These are phyloP conservation scores for Russula earlei DNA, from an alignment of 768 basidiomycete species.

Conservation along the genomic window DNA sequence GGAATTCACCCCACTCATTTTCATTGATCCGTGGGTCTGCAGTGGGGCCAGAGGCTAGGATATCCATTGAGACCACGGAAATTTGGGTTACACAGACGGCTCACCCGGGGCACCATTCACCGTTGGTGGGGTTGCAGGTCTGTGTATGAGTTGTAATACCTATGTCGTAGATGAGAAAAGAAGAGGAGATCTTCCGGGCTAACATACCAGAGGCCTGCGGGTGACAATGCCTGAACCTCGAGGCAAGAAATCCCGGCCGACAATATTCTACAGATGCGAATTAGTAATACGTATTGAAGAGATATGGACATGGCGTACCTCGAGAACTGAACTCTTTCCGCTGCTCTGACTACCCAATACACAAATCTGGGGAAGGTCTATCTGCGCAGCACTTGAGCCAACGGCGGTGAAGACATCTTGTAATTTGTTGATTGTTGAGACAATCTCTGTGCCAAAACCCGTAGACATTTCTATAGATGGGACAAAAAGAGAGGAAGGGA, in stretches of 20 bases:
- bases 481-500: neutral
- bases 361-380: constrained; percentile 89
- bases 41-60: constrained; percentile 30
- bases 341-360: constrained; percentile 88
- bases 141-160: constrained; percentile 93
- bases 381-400: constrained; percentile 64
- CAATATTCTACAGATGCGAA: constrained; percentile 66
- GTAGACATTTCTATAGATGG: constrained; percentile 33
- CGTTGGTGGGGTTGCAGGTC: constrained; percentile 44
- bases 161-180: constrained; percentile 24
- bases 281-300: neutral
- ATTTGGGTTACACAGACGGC: neutral
- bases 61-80: neutral
- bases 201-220: constrained; percentile 80
- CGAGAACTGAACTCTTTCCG: constrained; percentile 87
- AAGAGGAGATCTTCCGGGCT: neutral
- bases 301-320: constrained; percentile 40
- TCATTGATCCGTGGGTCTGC: constrained; percentile 73
- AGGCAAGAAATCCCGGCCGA: constrained; percentile 96
- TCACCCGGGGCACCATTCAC: constrained; percentile 35
- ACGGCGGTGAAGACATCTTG: constrained; percentile 86
- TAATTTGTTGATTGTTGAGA: constrained; percentile 75
- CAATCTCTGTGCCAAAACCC: constrained; percentile 73
- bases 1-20: constrained; percentile 98
- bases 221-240: constrained; percentile 99